Evolutionary conservation across 2,329 filamentous ascomycete species (phyloP).

Genomic region (Eurotiales sp.): DNA sequence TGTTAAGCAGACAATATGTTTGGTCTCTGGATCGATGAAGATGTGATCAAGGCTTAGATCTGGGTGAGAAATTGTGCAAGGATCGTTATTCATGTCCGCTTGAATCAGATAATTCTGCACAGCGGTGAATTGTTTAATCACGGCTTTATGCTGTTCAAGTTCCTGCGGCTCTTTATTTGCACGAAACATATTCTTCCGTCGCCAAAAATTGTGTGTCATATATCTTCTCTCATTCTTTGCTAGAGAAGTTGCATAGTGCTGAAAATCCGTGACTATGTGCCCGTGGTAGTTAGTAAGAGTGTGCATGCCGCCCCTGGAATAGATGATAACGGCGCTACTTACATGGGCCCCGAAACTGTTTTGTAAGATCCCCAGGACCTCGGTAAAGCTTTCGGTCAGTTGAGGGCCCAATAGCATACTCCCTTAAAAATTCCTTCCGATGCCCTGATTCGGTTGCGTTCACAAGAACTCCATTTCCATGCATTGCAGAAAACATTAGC

Average conservation of each 20-base stretch:
- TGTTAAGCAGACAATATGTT: slow-evolving; percentile 15
- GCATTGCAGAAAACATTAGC: background rate
- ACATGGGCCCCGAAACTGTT: slow-evolving; percentile 14
- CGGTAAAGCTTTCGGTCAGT: slow-evolving; percentile 7
- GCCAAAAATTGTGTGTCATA: slow-evolving; percentile 1
- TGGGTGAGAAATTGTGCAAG: slow-evolving; percentile 20
- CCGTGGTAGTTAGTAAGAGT: background rate
- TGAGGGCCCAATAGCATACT: slow-evolving; percentile 8
- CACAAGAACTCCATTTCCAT: too few species aligned
- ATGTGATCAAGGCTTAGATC: slow-evolving; percentile 23
- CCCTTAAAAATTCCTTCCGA: background rate
- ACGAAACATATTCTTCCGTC: background rate
- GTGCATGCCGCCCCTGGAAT: background rate
- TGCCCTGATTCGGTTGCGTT: too few species aligned
- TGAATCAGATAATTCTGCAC: background rate
- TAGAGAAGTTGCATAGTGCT: slow-evolving; percentile 7
- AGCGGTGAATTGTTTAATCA: background rate
- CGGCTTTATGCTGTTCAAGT: background rate
- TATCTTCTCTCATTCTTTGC: slow-evolving; percentile 7
- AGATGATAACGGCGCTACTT: background rate
- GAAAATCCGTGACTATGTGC: background rate
- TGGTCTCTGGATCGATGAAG: slow-evolving; percentile 21
- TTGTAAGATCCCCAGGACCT: slow-evolving; percentile 1
- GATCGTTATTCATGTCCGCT: slow-evolving; percentile 5
- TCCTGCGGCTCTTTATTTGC: background rate